Evolutionary conservation across 2,329 filamentous ascomycete genomes (phyloP).

Genomic region (Cadophora sp.): DNA sequence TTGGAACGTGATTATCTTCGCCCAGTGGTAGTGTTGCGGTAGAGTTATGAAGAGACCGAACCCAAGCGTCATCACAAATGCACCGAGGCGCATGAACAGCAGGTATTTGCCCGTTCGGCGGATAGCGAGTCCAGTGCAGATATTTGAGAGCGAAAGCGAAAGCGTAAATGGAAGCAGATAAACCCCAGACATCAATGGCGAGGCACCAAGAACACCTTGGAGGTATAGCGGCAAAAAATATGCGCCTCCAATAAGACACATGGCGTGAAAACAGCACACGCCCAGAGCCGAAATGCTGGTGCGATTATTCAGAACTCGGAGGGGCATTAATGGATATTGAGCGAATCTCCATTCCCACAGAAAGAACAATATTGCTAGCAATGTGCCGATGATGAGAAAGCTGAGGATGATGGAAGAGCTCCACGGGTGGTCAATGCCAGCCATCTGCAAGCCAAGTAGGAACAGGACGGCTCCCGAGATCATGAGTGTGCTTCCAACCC

Average conservation of each 20-base stretch:
- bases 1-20: conserved; percentile 54
- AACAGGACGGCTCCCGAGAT: conserved; percentile 82
- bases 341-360: conserved; percentile 74
- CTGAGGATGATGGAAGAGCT: conserved; percentile 76
- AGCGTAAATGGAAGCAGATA: conserved; percentile 75
- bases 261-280: conserved; percentile 75
- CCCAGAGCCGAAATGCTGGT: conserved; percentile 71
- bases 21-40: conserved; percentile 45
- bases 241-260: conserved; percentile 57
- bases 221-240: conserved; percentile 68
- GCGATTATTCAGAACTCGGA: conserved; percentile 69
- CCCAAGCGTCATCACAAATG: conserved; percentile 51
- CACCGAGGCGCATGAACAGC: conserved; percentile 53
- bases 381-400: conserved; percentile 74
- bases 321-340: conserved; percentile 77
- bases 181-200: conserved; percentile 75
- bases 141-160: conserved; percentile 66
- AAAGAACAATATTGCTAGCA: conserved; percentile 65
- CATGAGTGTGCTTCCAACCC: conserved; percentile 64
- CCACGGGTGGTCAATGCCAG: conserved; percentile 75
- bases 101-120: conserved; percentile 56
- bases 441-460: conserved; percentile 82
- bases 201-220: conserved; percentile 74
- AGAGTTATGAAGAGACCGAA: conserved; percentile 55
- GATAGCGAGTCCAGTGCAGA: conserved; percentile 63